Base-by-base conservation (phyloP, 176 grass and related monocot genomes). In the Musa schizocarpa region DNA sequence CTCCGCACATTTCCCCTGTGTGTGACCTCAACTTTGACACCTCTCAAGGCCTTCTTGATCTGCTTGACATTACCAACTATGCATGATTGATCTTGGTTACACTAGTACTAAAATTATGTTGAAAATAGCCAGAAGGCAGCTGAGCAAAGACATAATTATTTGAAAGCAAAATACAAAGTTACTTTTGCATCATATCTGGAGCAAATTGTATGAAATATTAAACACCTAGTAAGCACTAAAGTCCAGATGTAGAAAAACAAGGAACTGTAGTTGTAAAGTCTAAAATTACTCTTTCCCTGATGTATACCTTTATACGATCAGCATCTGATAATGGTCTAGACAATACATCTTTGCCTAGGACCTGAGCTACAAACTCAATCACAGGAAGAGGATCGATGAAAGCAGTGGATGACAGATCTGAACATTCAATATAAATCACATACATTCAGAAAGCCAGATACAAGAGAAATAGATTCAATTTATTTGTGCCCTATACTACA, bases 1-100 rank as follows among this genome's bases (percentile, higher is more conserved):
- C 96, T 86, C 81, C 96, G 87, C 74, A 99, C 96, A 81, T 92
- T 95, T 83, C 87, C 96, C 66, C 96, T 82, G 74, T 99, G 96
- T 87, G 96, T 99, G 75, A 99, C 96, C 74, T 99, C 96, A 53
- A 99, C 91, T 89, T 99, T 99, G 51, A 99, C 91, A 0, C 96
- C 96, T 53, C 96, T 84, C 65, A 99, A 57, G 56, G 91, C 91
- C 63, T 89, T 99, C 81, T 99, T 99, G 63, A 99, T 92, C 96
- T 99, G 88, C 16, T 84, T 75, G 65, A 54, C 43, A 64, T 25
- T 43, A 59, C 1, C 72, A 75, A 27, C n/a, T 48, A 69, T 76
- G 80, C 25, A 52, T 72, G 54, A 63, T 52, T 72, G 20, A 50
- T 63, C 52, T 16, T 49, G 54, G 23, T 72, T 56, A 70, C 12